These are phyloP conservation scores for Echeveria elegans DNA, from an alignment of 164 flowering plant species.

Conservation along the genomic window DNA sequence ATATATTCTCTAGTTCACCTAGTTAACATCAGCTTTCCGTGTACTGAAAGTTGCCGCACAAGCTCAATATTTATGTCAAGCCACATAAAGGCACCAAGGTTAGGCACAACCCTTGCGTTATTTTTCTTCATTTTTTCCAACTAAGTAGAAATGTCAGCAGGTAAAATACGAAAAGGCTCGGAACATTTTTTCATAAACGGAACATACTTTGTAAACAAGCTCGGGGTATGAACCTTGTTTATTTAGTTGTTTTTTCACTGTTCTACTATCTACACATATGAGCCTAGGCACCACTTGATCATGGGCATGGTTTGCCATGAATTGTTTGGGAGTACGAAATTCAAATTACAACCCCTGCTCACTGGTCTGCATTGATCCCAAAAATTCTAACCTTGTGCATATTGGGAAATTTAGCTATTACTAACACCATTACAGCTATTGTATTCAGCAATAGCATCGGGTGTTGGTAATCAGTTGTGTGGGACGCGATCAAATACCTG, in stretches of 20 bases:
- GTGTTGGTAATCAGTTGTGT: constrained; percentile 72
- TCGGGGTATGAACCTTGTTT: neutral
- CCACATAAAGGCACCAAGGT: neutral
- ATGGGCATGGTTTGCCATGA: neutral
- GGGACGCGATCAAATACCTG: constrained; percentile 81
- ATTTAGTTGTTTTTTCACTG: neutral
- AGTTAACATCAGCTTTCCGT: too few species aligned
- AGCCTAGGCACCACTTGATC: neutral
- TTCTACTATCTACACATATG: neutral
- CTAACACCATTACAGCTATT: constrained; percentile 54
- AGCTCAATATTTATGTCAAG: too few species aligned
- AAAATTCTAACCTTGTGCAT: constrained; percentile 86
- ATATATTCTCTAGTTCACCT: too few species aligned
- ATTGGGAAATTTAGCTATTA: constrained; percentile 74
- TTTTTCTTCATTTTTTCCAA: too few species aligned
- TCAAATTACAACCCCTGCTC: constrained; percentile 7
- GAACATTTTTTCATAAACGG: neutral
- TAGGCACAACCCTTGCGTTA: neutral
- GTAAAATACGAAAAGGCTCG: neutral
- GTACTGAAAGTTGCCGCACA: too few species aligned
- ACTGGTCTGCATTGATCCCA: constrained; percentile 51
- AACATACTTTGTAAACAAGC: neutral
- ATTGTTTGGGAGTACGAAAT: neutral
- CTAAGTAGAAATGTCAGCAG: neutral
- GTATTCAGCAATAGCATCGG: constrained; percentile 77